Evolutionary conservation across 352 stramenopile genomes (phyloP), one percentile per base, ranked within the genome.

Genomic region (Blastocystis sp.): DNA sequence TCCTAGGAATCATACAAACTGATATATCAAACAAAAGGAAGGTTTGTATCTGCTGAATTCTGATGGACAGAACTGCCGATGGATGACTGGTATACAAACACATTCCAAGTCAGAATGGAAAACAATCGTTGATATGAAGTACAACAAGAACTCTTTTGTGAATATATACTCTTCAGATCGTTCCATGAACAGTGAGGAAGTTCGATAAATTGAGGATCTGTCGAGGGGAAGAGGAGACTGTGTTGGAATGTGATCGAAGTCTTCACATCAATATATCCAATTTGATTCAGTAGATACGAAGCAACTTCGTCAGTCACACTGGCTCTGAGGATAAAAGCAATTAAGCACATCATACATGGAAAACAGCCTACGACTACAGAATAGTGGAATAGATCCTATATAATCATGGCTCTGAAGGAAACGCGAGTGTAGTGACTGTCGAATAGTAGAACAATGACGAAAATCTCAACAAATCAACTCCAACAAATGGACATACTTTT

Each of bases 391-490:
- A 19, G 7, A n/a, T 15, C 62, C 53, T 17, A 62, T 24, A 19
- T 17, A 44, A n/a, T 81, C 70, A 40, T 81, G 70, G 7, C 40
- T 27, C 6, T 7, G 24, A 37, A 53, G 27, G 27, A 59, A 81
- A 30, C 70, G 70, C 22, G 13, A n/a, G 2, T 59, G 70, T 51
- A 59, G 24, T 62, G 27, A 40, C 24, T 33, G 2, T 17, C 48
- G 70, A 27, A 81, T 19, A 9, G 17, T 33, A 24, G 17, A 6
- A n/a, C 33, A n/a, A 22, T 51, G 48, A 64, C 13, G 37, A 30
- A 48, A 81, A 64, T 81, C 42, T 33, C 70, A 66, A 81, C 44
- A 33, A 54, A 27, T 44, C n/a, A 79, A 9, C 68, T 35, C 68
- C 17, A 5, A 53, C 68, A 59, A 35, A 24, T 57, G 22, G 33